phyloP scores from a whole-genome alignment of 495 filamentous ascomycete species.

The Xylaria telfairii region DNA sequence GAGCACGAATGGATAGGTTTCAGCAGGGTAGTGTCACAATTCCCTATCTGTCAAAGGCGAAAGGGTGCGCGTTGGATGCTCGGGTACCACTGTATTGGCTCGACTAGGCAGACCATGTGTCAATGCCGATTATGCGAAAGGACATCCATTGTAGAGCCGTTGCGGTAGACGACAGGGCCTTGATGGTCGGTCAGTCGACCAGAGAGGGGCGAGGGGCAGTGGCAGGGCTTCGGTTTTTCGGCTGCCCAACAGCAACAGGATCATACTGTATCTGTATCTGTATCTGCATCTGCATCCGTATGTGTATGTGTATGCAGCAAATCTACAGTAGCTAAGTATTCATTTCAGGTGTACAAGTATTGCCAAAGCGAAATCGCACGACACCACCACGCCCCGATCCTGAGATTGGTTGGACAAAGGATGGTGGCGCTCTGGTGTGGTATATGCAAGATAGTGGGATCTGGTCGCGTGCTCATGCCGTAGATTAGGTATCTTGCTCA shows the following conservation, averaged over 20 bases:
- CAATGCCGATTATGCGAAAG: conserved; percentile 16
- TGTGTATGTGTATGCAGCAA: neutral
- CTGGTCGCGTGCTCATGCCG: conserved; percentile 20
- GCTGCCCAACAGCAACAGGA: conserved; percentile 10
- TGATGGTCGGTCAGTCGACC: neutral
- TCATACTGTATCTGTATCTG: neutral
- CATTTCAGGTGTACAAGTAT: neutral
- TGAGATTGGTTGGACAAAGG: conserved; percentile 13
- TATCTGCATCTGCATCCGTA: neutral
- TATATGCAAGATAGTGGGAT: conserved; percentile 14
- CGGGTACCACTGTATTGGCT: neutral
- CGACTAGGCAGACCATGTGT: conserved; percentile 10
- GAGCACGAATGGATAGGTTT: neutral
- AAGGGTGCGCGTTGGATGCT: neutral
- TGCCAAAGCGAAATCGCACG: conserved; percentile 6
- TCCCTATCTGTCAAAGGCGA: neutral
- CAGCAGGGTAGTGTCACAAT: neutral
- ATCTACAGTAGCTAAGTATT: too few relatives aligned
- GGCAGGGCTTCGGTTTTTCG: conserved; percentile 14
- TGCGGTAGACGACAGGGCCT: neutral
- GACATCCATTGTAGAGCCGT: neutral
- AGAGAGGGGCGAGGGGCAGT: conserved; percentile 3
- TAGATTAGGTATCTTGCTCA: conserved; percentile 1
- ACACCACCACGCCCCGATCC: neutral
- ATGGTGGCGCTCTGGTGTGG: conserved; percentile 14